Percentiles rank a stretch among this genome's conserved stretches.
These are phyloP conservation scores for Leptographium lundbergii DNA, from an alignment of 2,329 filamentous ascomycete species.

Conservation along the genomic window DNA sequence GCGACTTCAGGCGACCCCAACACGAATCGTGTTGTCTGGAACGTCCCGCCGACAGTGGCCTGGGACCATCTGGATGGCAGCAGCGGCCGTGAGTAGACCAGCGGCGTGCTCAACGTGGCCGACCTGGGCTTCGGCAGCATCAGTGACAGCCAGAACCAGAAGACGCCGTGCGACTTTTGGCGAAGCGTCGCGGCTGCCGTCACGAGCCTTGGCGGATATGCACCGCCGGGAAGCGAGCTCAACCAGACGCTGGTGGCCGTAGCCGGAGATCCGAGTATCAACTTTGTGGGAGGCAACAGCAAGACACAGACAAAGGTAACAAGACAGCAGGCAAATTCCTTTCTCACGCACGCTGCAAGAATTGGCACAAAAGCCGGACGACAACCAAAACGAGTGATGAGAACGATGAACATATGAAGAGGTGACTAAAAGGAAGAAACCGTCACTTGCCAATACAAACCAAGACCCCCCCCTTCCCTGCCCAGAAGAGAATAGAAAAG, in stretches of 20 bases:
- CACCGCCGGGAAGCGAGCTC: slow-evolving; percentile 15
- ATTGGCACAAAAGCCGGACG: not conserved
- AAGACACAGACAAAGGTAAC: not conserved
- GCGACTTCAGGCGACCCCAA: slow-evolving; percentile 28
- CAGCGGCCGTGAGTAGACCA: slow-evolving; percentile 15
- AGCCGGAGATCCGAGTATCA: slow-evolving; percentile 8
- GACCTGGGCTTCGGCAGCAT: slow-evolving; percentile 19
- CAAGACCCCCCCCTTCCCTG: not conserved
- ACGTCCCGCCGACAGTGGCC: slow-evolving; percentile 21
- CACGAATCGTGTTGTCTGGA: slow-evolving; percentile 14
- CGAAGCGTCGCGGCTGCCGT: slow-evolving; percentile 16
- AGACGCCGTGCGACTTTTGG: slow-evolving; percentile 23
- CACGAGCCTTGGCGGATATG: slow-evolving; percentile 20
- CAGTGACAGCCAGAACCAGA: slow-evolving; percentile 17
- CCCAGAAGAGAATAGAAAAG: not conserved
- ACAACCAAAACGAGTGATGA: not conserved
- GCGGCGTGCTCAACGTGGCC: slow-evolving; percentile 21
- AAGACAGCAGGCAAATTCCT: too few relatives aligned
- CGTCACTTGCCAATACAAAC: not conserved
- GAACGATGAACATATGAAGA: not conserved
- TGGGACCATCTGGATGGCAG: slow-evolving; percentile 23
- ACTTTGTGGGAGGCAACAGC: slow-evolving; percentile 10
- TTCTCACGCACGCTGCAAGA: not conserved
- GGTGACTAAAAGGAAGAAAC: not conserved
- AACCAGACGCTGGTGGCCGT: slow-evolving; percentile 9